Conservation (phyloP, 176 grass and related monocot species). For the Triticum timopheevii region DNA sequence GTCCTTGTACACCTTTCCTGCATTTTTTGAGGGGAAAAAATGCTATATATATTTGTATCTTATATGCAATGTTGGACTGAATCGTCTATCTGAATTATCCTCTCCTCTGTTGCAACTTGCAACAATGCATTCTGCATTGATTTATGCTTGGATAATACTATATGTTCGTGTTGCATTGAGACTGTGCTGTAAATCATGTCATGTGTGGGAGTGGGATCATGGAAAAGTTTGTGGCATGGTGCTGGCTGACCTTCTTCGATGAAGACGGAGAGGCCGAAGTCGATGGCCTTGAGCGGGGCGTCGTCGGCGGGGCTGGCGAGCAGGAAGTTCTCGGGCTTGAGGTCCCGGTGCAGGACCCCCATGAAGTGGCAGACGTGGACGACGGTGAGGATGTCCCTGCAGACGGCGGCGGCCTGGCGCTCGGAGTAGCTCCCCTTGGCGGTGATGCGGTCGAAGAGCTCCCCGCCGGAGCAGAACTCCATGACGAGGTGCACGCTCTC, state of each 20-base stretch:
- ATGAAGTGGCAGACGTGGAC: slow-evolving; percentile 94
- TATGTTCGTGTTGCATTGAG: too few species aligned
- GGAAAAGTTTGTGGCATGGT: neutral
- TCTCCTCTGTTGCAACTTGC: slow-evolving; percentile 1
- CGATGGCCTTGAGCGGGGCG: slow-evolving; percentile 79
- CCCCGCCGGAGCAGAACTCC: slow-evolving; percentile 89
- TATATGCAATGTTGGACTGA: neutral
- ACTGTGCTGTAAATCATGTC: neutral
- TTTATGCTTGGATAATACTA: neutral
- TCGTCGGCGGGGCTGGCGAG: slow-evolving; percentile 52
- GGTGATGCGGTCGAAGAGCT: slow-evolving; percentile 89
- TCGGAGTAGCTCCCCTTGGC: slow-evolving; percentile 65
- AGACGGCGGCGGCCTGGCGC: slow-evolving; percentile 63
- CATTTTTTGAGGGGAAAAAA: slow-evolving; percentile 8
- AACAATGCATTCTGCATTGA: neutral
- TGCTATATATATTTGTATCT: neutral
- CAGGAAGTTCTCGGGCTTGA: slow-evolving; percentile 94
- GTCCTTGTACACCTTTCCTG: slow-evolving; percentile 75
- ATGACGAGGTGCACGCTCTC: slow-evolving; percentile 72
- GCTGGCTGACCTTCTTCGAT: slow-evolving; percentile 66
- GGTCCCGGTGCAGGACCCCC: slow-evolving; percentile 89
- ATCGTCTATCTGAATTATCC: neutral
- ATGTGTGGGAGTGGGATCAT: neutral
- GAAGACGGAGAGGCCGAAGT: slow-evolving; percentile 84
- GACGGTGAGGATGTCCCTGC: slow-evolving; percentile 60